Evolutionary conservation across 306 rosid genomes (phyloP).

Genomic region (Quercus glauca): DNA sequence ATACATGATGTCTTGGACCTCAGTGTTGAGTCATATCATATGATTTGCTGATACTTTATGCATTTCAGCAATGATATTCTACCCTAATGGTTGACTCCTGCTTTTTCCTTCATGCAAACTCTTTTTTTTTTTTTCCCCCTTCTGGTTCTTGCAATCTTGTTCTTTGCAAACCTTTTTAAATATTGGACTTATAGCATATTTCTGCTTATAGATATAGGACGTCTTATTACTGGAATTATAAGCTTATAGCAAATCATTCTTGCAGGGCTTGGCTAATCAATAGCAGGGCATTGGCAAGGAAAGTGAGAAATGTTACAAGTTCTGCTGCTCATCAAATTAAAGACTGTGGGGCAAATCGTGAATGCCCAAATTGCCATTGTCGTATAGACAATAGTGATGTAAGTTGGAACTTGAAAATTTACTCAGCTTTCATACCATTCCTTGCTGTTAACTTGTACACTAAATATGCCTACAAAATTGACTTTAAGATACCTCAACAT

Average conservation of each 20-base stretch:
- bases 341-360: slow-evolving; percentile 73
- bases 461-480: not conserved
- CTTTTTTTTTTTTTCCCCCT: too few relatives aligned
- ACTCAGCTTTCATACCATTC: slow-evolving; percentile 10
- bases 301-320: slow-evolving; percentile 53
- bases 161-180: not conserved
- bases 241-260: slow-evolving; percentile 17
- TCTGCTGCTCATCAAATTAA: slow-evolving; percentile 52
- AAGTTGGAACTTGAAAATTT: slow-evolving; percentile 32
- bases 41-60: not conserved
- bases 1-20: not conserved
- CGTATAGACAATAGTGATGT: slow-evolving; percentile 76
- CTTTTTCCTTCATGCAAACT: not conserved
- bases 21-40: not conserved
- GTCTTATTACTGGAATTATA: slow-evolving; percentile 2
- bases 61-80: not conserved
- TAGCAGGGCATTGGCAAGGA: slow-evolving; percentile 73
- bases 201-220: not conserved
- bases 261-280: slow-evolving; percentile 79
- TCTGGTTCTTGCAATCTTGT: not conserved
- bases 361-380: slow-evolving; percentile 74
- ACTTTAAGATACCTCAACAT: not conserved
- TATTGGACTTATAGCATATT: not conserved
- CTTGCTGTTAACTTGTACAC: not conserved
- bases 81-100: not conserved